These are phyloP conservation scores for Boletus sensibilis DNA, from an alignment of 768 basidiomycete species.

Conservation along the genomic window DNA sequence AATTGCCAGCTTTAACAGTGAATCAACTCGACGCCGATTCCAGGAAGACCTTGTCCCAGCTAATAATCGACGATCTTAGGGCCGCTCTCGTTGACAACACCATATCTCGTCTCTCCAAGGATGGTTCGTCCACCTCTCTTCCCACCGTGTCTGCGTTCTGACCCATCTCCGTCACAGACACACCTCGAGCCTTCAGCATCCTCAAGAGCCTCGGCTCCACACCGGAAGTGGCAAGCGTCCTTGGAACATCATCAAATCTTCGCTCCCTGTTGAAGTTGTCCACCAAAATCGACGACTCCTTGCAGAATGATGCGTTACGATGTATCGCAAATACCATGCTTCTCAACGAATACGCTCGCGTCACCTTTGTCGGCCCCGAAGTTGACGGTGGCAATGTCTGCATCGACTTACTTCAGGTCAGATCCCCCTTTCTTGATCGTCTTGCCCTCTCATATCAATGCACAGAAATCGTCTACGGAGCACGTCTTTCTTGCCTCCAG, in stretches of 20 bases:
- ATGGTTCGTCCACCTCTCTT: conserved; percentile 44
- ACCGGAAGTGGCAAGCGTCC: conserved; percentile 61
- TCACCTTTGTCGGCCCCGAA: conserved; percentile 52
- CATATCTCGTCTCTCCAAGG: conserved; percentile 49
- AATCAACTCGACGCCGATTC: conserved; percentile 37
- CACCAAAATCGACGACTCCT: conserved; percentile 51
- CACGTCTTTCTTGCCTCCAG: conserved; percentile 73
- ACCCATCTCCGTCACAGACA: conserved; percentile 45
- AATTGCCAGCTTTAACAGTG: conserved; percentile 9
- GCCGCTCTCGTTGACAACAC: conserved; percentile 34
- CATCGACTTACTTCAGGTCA: conserved; percentile 58
- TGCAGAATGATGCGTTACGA: conserved; percentile 66
- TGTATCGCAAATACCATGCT: conserved; percentile 80
- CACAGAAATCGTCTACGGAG: conserved; percentile 63
- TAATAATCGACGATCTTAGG: conserved; percentile 60
- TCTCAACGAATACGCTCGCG: conserved; percentile 61
- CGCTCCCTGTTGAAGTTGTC: conserved; percentile 53
- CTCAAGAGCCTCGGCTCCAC: conserved; percentile 76
- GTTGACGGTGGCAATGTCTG: conserved; percentile 64
- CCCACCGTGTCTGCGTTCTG: background rate
- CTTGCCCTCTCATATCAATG: conserved; percentile 4
- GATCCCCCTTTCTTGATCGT: conserved; percentile 12
- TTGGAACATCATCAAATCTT: conserved; percentile 56
- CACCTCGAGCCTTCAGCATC: conserved; percentile 61
- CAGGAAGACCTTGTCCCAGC: conserved; percentile 55